phyloP scores from a whole-genome alignment of 2,329 filamentous ascomycete species.

The Colletotrichum sp. region DNA sequence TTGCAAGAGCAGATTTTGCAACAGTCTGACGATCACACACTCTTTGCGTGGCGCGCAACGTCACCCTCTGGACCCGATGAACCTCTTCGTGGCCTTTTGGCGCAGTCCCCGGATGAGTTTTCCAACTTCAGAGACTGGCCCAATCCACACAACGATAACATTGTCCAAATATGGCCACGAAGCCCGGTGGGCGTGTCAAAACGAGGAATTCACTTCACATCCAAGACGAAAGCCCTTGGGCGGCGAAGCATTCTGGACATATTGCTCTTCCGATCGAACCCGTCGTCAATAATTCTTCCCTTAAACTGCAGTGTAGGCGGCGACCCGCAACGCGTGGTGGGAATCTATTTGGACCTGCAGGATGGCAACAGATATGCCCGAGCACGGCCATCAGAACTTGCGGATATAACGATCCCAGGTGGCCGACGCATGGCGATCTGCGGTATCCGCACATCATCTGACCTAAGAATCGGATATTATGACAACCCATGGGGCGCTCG shows the following conservation, averaged over 20 bases:
- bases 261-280: not conserved
- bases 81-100: not conserved
- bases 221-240: not conserved
- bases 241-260: not conserved
- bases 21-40: not conserved
- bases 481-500: not conserved
- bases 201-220: not conserved
- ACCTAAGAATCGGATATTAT: not conserved
- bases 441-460: not conserved
- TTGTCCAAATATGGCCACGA: not conserved
- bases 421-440: not conserved
- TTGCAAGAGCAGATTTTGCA: conserved; percentile 6
- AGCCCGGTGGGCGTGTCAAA: not conserved
- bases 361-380: not conserved
- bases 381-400: not conserved
- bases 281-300: not conserved
- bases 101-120: not conserved
- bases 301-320: not conserved
- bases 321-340: not conserved
- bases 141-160: not conserved
- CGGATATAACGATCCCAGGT: not conserved
- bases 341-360: not conserved
- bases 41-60: not conserved
- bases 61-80: not conserved
- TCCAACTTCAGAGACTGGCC: not conserved